These are phyloP conservation scores for Abrus precatorius DNA, from an alignment of 306 rosid species.

Conservation along the genomic window DNA sequence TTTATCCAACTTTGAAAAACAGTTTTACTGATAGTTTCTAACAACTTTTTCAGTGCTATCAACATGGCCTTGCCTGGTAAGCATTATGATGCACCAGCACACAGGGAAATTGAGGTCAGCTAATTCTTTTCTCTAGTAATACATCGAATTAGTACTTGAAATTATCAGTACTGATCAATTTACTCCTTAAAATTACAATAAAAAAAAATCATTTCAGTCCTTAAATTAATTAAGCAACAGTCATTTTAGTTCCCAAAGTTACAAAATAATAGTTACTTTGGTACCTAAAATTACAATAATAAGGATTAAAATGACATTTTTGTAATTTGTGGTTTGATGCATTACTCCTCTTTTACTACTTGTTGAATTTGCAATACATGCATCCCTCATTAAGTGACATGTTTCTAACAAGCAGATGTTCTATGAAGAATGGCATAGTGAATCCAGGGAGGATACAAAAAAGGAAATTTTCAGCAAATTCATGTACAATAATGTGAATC, in stretches of 20 bases:
- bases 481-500: conserved; percentile 46
- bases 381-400: conserved; percentile 7
- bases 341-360: too few relatives aligned
- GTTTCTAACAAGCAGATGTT: conserved; percentile 45
- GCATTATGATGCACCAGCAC: conserved; percentile 63
- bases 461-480: conserved; percentile 22
- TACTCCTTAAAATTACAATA: too few relatives aligned
- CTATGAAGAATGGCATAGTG: conserved; percentile 10
- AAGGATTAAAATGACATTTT: too few relatives aligned
- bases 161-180: too few relatives aligned
- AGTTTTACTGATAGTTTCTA: not conserved
- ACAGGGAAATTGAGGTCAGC: conserved; percentile 54
- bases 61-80: conserved; percentile 72
- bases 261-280: too few relatives aligned
- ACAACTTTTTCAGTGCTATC: conserved; percentile 50
- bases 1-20: not conserved
- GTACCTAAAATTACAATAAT: too few relatives aligned
- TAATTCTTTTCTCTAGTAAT: not conserved
- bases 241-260: too few relatives aligned
- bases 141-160: too few relatives aligned
- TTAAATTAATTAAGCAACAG: too few relatives aligned
- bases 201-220: too few relatives aligned
- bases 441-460: not conserved
- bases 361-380: not conserved
- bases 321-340: too few relatives aligned